Conservation (phyloP, 371 early-diverging fungal genomes). For the Mortierella sp. region DNA sequence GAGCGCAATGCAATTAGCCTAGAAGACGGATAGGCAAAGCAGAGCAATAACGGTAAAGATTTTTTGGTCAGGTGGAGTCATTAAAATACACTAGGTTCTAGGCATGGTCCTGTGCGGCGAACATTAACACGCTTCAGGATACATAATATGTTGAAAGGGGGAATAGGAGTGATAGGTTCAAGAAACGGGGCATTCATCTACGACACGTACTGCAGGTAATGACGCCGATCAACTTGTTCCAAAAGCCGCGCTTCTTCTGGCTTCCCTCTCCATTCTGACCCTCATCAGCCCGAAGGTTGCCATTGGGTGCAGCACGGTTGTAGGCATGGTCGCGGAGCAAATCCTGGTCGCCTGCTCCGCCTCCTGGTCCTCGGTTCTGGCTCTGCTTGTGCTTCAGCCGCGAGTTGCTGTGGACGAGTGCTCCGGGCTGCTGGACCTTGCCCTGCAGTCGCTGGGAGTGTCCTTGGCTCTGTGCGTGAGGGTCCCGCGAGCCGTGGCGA, state of each 20-base stretch:
- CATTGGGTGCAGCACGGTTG: constrained; percentile 50
- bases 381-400: constrained; percentile 53
- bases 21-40: not conserved
- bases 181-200: constrained; percentile 28
- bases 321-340: constrained; percentile 53
- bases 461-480: constrained; percentile 41
- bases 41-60: not conserved
- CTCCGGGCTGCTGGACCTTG: constrained; percentile 45
- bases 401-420: constrained; percentile 44
- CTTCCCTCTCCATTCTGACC: constrained; percentile 49
- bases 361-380: constrained; percentile 26
- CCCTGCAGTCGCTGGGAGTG: constrained; percentile 40
- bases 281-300: constrained; percentile 47
- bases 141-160: not conserved
- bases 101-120: no score
- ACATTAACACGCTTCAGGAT: not conserved
- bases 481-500: constrained; percentile 40
- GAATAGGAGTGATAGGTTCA: not conserved
- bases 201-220: constrained; percentile 61
- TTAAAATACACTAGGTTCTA: not conserved
- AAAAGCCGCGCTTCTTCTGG: constrained; percentile 57
- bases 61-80: no score
- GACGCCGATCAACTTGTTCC: constrained; percentile 59
- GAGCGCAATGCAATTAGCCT: not conserved
- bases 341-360: constrained; percentile 45